Base-by-base conservation (phyloP, 2,329 filamentous ascomycete genomes). In the Endothia cerciana region DNA sequence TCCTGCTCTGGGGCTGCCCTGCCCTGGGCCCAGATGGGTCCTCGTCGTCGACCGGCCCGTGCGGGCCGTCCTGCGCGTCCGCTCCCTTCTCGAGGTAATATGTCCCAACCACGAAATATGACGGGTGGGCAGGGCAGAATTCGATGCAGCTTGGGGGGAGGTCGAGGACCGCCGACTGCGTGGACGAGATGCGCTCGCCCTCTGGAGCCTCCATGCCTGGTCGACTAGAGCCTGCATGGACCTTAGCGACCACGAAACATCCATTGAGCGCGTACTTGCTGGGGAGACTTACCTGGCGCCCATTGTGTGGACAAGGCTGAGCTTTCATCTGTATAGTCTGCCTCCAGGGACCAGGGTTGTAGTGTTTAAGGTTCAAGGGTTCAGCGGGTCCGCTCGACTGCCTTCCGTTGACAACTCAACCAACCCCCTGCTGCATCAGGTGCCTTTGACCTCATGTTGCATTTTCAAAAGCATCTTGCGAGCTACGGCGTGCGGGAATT, bases 41-140 rank as follows among this genome's bases (percentile, higher is more conserved):
- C 3, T 72, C 65, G 5, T 41, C 55, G 15, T 57, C 36, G n/a
- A 15, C 36, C 15, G 55, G 36, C 22, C 10, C n/a, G 4, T 15
- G 36, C 6, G 15, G 10, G 13, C 6, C 36, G 10, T 15, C 4
- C 4, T 22, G 55, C 1, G 71, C 67, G n/a, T 67, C 61, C 41
- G 73, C 72, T 13, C 73, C 72, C 67, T 83, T 83, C 69, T 93
- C 81, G 36, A 97, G 83, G 69, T 90, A 87, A 77, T 97, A 97
- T 1, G 94, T 97, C 47, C 94, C 94, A 58, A 97, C 85, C 0
- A 96, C 82, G 70, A 97, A 89, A 73, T 89, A 87, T 0, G 87
- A 78, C 0, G 87, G 85, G 65, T 87, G 74, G 0, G 77, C 76
- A 1, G 88, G 87, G 69, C 87, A 91, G 72, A 93, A 92, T 68